Evolutionary conservation across 768 basidiomycete genomes (phyloP).

Genomic region (Epithele typhae): DNA sequence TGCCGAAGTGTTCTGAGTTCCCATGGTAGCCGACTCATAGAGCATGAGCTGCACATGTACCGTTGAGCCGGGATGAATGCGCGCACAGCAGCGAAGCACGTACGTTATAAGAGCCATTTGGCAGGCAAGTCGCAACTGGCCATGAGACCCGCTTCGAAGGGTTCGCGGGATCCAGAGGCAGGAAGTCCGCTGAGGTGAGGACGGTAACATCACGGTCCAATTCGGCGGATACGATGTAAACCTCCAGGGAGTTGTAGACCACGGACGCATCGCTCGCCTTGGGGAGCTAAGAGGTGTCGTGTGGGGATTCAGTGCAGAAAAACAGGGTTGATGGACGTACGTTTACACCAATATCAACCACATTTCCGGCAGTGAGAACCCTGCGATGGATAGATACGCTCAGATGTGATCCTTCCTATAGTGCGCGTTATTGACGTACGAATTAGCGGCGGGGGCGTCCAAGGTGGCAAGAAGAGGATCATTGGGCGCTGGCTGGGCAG

Average conservation of each 20-base stretch:
- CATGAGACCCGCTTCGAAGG: conserved; percentile 33
- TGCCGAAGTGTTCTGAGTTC: too few species aligned
- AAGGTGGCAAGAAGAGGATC: conserved; percentile 28
- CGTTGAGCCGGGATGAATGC: too few species aligned
- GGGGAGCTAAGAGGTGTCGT: conserved; percentile 4
- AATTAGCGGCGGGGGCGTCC: conserved; percentile 7
- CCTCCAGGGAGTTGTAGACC: conserved; percentile 30
- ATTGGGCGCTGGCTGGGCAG: conserved; percentile 21
- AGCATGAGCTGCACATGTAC: too few species aligned
- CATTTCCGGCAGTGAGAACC: conserved; percentile 25
- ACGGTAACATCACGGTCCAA: conserved; percentile 38
- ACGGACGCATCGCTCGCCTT: not conserved
- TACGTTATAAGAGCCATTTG: conserved; percentile 41
- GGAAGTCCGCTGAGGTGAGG: conserved; percentile 30
- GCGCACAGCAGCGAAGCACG: conserved; percentile 15
- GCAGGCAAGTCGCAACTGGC: conserved; percentile 39
- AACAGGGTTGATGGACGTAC: conserved; percentile 22
- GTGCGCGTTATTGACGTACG: too few species aligned
- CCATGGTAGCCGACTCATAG: too few species aligned
- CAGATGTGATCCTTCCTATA: too few species aligned
- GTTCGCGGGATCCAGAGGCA: conserved; percentile 35
- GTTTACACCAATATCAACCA: conserved; percentile 26
- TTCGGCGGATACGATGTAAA: conserved; percentile 40
- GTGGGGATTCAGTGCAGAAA: too few species aligned
- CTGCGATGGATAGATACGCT: too few species aligned